These are phyloP conservation scores for Yarrowia keelungensis DNA, from an alignment of 805 yeast genomes.

Conservation along the genomic window DNA sequence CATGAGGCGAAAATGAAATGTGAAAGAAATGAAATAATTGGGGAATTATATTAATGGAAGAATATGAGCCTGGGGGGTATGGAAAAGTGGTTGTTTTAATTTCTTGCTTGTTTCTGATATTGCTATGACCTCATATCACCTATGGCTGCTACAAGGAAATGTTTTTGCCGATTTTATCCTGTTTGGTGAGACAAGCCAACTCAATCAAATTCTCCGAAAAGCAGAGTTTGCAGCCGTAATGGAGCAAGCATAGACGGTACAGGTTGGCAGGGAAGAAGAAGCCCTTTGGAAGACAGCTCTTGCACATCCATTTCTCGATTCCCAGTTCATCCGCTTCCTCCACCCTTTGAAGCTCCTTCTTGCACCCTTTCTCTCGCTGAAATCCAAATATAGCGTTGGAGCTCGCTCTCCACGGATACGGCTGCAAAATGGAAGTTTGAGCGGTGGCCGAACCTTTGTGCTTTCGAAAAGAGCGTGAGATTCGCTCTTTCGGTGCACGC, in stretches of 20 bases:
- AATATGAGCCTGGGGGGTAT: too few species aligned
- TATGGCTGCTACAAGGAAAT: too few species aligned
- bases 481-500: not conserved
- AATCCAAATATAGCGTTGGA: not conserved
- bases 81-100: too few species aligned
- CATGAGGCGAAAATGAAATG: too few species aligned
- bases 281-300: too few species aligned
- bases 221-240: not conserved
- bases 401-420: conserved; percentile 7
- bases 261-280: too few species aligned
- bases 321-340: not conserved
- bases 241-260: not conserved
- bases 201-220: not conserved
- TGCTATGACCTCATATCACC: too few species aligned
- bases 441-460: conserved; percentile 4
- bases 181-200: conserved; percentile 3
- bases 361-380: not conserved
- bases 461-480: not conserved
- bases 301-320: too few species aligned
- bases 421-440: not conserved
- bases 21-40: too few species aligned
- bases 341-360: not conserved
- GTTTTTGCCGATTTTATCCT: conserved; percentile 2
- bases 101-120: too few species aligned
- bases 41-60: too few species aligned